phyloP scores from a whole-genome alignment of 2,329 filamentous ascomycete species.

The Elsinoe arachidis region DNA sequence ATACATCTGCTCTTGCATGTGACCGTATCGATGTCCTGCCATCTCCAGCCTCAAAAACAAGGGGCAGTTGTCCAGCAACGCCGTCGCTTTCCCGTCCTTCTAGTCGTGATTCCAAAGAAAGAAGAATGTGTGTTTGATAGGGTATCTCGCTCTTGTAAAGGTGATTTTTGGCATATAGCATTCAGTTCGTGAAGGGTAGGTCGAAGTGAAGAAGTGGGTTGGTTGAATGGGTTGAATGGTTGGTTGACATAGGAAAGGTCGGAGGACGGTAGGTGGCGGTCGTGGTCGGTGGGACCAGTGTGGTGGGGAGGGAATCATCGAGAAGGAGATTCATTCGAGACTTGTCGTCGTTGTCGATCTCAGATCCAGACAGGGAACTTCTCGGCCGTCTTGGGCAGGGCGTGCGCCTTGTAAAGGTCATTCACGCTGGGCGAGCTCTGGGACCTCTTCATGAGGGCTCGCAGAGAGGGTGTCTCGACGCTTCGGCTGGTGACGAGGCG shows the following conservation, averaged over 20 bases:
- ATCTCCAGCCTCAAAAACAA: neutral
- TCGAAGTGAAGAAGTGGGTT: slow-evolving; percentile 2
- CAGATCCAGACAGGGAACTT: slow-evolving; percentile 14
- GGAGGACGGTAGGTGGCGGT: neutral
- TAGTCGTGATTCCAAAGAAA: neutral
- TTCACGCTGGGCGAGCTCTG: slow-evolving; percentile 11
- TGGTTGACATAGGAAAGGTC: slow-evolving; percentile 4
- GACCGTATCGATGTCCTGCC: too few relatives aligned
- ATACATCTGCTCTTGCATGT: neutral
- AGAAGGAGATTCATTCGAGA: too few relatives aligned
- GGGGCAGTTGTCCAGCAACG: slow-evolving; percentile 13
- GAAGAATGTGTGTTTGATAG: neutral
- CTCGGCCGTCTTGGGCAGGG: slow-evolving; percentile 11
- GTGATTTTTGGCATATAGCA: neutral
- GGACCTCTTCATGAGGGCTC: slow-evolving; percentile 4
- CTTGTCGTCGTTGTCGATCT: neutral
- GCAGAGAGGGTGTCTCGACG: slow-evolving; percentile 4
- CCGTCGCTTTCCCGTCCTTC: slow-evolving; percentile 8
- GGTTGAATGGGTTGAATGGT: neutral
- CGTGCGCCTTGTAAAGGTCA: slow-evolving; percentile 12
- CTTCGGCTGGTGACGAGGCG: neutral
- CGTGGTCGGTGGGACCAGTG: neutral
- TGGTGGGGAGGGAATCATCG: too few relatives aligned
- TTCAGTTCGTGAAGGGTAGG: slow-evolving; percentile 3
- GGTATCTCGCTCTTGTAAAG: slow-evolving; percentile 10